Percentiles rank a stretch among this genome's conserved stretches.
phyloP scores from a whole-genome alignment of 371 early-diverging fungal genomes.

The Mortierella sp. region DNA sequence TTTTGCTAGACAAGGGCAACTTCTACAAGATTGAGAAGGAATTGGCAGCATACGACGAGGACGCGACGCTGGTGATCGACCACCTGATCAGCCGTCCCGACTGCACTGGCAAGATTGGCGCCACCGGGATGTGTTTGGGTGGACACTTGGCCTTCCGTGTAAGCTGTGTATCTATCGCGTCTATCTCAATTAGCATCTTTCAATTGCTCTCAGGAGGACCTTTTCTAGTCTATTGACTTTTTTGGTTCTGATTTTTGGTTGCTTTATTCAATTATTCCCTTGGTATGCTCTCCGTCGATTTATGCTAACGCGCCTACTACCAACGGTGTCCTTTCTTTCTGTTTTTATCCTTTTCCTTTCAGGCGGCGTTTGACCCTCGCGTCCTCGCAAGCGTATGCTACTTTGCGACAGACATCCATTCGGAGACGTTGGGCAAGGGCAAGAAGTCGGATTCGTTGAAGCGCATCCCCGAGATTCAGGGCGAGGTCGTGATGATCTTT shows the following conservation, averaged over 20 bases:
- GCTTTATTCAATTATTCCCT: background rate
- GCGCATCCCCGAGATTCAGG: slow-evolving; percentile 61
- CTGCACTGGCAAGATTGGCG: slow-evolving; percentile 65
- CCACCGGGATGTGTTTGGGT: slow-evolving; percentile 68
- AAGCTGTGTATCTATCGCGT: background rate
- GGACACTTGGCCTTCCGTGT: slow-evolving; percentile 69
- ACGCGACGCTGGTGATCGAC: slow-evolving; percentile 63
- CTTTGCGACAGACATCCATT: slow-evolving; percentile 72
- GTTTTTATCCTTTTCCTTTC: background rate
- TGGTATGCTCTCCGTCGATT: background rate
- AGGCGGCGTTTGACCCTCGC: slow-evolving; percentile 65
- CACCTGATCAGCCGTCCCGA: slow-evolving; percentile 59
- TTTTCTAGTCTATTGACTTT: background rate
- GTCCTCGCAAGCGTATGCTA: slow-evolving; percentile 65
- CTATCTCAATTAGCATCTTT: too few relatives aligned
- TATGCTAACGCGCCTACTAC: too few relatives aligned
- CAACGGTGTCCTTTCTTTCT: too few relatives aligned
- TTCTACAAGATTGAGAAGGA: slow-evolving; percentile 62
- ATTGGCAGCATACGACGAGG: slow-evolving; percentile 65
- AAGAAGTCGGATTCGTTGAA: slow-evolving; percentile 60
- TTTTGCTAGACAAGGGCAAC: slow-evolving; percentile 59
- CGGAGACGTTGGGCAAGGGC: slow-evolving; percentile 60
- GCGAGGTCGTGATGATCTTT: slow-evolving; percentile 68
- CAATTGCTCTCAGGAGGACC: slow-evolving; percentile 12
- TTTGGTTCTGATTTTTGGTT: background rate